A percentile compares a stretch with the other conserved stretches of the same genome.
Evolutionary conservation across 2,329 filamentous ascomycete species (phyloP).

Genomic region (Colletotrichum sansevieriae): DNA sequence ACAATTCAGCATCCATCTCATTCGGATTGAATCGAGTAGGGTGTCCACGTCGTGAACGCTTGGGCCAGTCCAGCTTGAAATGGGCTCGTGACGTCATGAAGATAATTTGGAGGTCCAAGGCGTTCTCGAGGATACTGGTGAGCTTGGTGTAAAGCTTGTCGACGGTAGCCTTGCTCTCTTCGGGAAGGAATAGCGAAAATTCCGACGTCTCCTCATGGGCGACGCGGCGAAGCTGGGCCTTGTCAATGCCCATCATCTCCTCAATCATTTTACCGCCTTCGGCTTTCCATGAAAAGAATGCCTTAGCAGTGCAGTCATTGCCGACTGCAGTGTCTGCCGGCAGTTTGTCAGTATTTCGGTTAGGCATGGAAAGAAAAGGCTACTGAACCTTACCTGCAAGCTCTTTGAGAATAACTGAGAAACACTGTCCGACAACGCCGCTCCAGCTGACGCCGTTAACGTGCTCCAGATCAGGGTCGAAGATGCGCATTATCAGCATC

Average conservation of each 20-base stretch:
- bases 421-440: neutral
- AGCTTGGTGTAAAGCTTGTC: neutral
- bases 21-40: neutral
- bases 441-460: neutral
- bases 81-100: constrained; percentile 20
- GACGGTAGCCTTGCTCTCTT: fast-evolving
- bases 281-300: constrained; percentile 6
- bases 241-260: neutral
- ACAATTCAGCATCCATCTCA: neutral
- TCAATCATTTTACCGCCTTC: neutral
- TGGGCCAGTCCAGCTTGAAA: neutral
- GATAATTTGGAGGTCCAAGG: neutral
- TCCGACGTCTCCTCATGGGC: fast-evolving
- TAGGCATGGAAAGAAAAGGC: neutral
- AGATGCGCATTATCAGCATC: neutral
- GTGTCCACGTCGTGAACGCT: neutral
- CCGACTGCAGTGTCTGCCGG: neutral
- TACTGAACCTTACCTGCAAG: neutral
- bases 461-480: neutral
- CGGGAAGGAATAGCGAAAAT: neutral
- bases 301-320: too few relatives aligned
- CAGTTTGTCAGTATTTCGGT: neutral
- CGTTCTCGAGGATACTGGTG: neutral
- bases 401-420: neutral
- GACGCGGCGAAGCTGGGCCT: fast-evolving